These are phyloP conservation scores for Puccinia horiana DNA, from an alignment of 1,284 basidiomycete genomes.

Conservation along the genomic window DNA sequence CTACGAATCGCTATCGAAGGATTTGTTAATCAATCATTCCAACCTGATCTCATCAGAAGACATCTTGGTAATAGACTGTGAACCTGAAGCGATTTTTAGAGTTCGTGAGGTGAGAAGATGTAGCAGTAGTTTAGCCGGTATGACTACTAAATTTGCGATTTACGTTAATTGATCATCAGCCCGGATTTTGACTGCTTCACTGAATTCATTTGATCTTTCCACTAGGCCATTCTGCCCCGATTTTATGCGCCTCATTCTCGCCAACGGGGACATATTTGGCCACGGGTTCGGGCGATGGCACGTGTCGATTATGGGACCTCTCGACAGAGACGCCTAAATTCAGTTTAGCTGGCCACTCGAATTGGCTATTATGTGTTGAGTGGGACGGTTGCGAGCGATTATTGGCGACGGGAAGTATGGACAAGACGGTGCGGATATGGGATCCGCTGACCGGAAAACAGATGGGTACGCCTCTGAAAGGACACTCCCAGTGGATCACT, in stretches of 20 bases:
- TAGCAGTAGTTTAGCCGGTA: conserved; percentile 83
- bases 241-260: conserved; percentile 91
- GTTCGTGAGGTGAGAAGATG: conserved; percentile 91
- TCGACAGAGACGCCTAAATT: conserved; percentile 89
- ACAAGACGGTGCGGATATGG: conserved; percentile 77
- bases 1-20: conserved; percentile 37
- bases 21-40: conserved; percentile 53
- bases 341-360: conserved; percentile 81
- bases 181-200: conserved; percentile 15
- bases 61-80: conserved; percentile 79
- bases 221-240: conserved; percentile 88
- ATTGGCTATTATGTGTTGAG: conserved; percentile 95
- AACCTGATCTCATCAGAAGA: conserved; percentile 75
- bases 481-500: conserved; percentile 95
- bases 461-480: conserved; percentile 78
- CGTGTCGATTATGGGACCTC: conserved; percentile 90
- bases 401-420: conserved; percentile 90
- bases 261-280: conserved; percentile 87
- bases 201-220: conserved; percentile 18
- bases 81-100: conserved; percentile 92
- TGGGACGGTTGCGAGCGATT: conserved; percentile 91
- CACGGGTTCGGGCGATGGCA: conserved; percentile 93
- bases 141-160: conserved; percentile 51
- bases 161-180: neutral
- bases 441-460: conserved; percentile 83